These are phyloP conservation scores for Blakeslea trispora DNA, from an alignment of 371 early-diverging fungal genomes.

Conservation along the genomic window DNA sequence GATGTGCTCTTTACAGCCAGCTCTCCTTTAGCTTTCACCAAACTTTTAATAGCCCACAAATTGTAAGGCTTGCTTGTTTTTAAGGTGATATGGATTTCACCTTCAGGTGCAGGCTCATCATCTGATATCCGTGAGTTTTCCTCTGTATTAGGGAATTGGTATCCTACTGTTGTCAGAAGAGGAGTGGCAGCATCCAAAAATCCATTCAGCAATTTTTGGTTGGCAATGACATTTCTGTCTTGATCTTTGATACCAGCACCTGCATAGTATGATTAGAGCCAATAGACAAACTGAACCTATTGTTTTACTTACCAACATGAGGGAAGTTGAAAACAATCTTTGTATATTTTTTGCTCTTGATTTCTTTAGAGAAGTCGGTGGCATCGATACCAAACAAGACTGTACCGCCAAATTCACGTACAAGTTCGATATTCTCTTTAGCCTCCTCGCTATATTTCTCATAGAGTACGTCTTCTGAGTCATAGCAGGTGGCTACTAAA, in stretches of 20 bases:
- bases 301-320: slow-evolving; percentile 69
- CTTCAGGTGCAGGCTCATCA: slow-evolving; percentile 33
- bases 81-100: slow-evolving; percentile 81
- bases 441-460: slow-evolving; percentile 80
- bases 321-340: slow-evolving; percentile 97
- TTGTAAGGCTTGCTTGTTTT: slow-evolving; percentile 90
- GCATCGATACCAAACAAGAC: slow-evolving; percentile 84
- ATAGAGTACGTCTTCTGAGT: slow-evolving; percentile 62
- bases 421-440: slow-evolving; percentile 63
- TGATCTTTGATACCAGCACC: slow-evolving; percentile 93
- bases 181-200: slow-evolving; percentile 72
- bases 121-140: slow-evolving; percentile 3
- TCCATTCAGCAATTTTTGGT: slow-evolving; percentile 74
- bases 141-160: slow-evolving; percentile 19
- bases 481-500: slow-evolving; percentile 80
- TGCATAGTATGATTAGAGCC: no score
- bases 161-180: slow-evolving; percentile 42
- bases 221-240: slow-evolving; percentile 79
- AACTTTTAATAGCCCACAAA: slow-evolving; percentile 76
- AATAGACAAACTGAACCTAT: neutral
- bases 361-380: slow-evolving; percentile 64
- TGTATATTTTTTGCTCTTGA: slow-evolving; percentile 65
- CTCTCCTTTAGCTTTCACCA: slow-evolving; percentile 70
- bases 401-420: slow-evolving; percentile 61
- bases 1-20: slow-evolving; percentile 58